A percentile compares a stretch with the other conserved stretches of the same genome.
These are phyloP conservation scores for Kodamaea derodonti DNA, from an alignment of 1,139 yeast species.

Conservation along the genomic window DNA sequence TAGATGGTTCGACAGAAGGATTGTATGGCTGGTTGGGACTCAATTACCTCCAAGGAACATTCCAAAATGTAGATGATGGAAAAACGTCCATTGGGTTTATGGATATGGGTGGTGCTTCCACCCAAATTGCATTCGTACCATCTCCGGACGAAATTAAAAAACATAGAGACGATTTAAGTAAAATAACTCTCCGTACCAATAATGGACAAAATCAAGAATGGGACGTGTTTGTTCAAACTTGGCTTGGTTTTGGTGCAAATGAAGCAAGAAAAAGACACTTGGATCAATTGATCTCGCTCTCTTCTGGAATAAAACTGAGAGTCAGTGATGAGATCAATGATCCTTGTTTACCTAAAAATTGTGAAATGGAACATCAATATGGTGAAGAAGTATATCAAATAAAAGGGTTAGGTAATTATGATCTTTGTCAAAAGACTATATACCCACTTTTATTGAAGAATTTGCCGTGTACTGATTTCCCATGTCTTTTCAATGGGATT, in stretches of 20 bases:
- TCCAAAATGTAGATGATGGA: constrained; percentile 24
- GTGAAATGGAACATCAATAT: constrained; percentile 35
- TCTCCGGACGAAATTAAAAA: constrained; percentile 45
- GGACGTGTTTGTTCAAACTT: constrained; percentile 75
- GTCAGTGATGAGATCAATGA: constrained; percentile 37
- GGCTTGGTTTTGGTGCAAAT: constrained; percentile 85
- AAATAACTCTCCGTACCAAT: constrained; percentile 51
- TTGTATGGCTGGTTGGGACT: constrained; percentile 77
- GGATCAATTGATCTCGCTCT: constrained; percentile 40
- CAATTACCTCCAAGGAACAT: constrained; percentile 60
- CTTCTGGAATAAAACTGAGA: constrained; percentile 21
- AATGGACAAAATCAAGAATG: constrained; percentile 62
- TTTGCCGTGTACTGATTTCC: constrained; percentile 68
- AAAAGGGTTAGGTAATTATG: constrained; percentile 66
- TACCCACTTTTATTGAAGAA: constrained; percentile 70
- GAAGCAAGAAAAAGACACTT: constrained; percentile 68
- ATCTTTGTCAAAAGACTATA: constrained; percentile 59
- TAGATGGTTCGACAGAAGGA: constrained; percentile 81
- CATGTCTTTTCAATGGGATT: constrained; percentile 77
- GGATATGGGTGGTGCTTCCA: constrained; percentile 92
- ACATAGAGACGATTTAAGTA: constrained; percentile 62
- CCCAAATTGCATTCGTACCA: constrained; percentile 78
- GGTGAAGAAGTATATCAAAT: constrained; percentile 47
- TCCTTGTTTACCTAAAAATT: constrained; percentile 71
- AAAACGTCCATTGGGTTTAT: constrained; percentile 65